These are phyloP conservation scores for Irpex sp. DNA, from an alignment of 1,284 basidiomycete species.

Conservation along the genomic window DNA sequence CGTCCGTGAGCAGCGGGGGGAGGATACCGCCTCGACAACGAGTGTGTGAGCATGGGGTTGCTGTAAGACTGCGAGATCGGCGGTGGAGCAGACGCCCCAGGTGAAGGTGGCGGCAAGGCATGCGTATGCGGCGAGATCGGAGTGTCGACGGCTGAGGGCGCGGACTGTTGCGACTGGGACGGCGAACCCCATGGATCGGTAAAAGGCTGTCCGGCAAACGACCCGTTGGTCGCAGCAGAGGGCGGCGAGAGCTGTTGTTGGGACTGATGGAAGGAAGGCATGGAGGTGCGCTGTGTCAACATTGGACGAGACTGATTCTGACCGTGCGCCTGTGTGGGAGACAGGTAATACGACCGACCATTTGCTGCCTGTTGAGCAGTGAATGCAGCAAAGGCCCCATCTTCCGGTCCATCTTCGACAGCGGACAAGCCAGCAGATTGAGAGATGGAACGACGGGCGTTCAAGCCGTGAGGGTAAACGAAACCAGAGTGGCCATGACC, in stretches of 20 bases:
- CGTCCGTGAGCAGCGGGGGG: not conserved
- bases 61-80: constrained; percentile 12
- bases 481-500: not conserved
- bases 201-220: constrained; percentile 4
- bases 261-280: constrained; percentile 2
- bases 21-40: not conserved
- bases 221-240: constrained; percentile 10
- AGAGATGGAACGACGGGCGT: not conserved
- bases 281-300: not conserved
- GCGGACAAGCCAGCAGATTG: not conserved
- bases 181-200: not conserved
- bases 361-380: not conserved
- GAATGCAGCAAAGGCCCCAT: not conserved
- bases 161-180: not conserved
- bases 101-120: not conserved
- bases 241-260: constrained; percentile 11
- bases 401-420: not conserved
- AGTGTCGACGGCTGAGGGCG: constrained; percentile 1
- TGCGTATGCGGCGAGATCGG: constrained; percentile 1
- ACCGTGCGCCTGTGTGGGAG: not conserved
- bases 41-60: not conserved
- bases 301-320: not conserved
- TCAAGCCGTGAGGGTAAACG: constrained; percentile 3
- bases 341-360: not conserved
- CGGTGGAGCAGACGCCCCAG: constrained; percentile 7